These are phyloP conservation scores for Cymbidium sinense DNA, from an alignment of 106 monocot species.

Conservation along the genomic window DNA sequence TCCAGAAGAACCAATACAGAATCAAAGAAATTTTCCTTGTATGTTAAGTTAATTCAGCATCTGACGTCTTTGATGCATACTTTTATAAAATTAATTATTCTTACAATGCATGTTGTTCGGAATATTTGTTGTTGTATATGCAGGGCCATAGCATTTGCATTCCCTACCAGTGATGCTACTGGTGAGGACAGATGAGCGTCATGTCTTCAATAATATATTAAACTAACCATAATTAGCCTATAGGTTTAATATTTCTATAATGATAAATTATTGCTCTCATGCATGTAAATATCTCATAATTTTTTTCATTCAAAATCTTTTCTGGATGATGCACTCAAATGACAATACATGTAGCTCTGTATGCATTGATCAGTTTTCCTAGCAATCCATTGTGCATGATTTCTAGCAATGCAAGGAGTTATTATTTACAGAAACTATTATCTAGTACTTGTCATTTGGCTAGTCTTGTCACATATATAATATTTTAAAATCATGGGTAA, in stretches of 20 bases:
- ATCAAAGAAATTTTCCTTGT: slow-evolving; percentile 18
- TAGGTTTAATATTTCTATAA: background rate
- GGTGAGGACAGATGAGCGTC: background rate
- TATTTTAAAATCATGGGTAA: background rate
- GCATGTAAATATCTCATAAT: background rate
- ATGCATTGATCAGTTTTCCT: background rate
- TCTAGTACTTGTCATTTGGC: background rate
- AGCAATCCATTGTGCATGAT: background rate
- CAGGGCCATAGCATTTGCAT: background rate
- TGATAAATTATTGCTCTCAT: background rate
- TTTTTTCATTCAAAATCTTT: background rate
- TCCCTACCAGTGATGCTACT: background rate
- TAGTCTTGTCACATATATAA: background rate
- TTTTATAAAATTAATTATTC: background rate
- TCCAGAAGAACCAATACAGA: slow-evolving; percentile 19
- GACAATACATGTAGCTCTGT: background rate
- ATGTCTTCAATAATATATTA: background rate
- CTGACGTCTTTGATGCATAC: background rate
- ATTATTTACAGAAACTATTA: background rate
- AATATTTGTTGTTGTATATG: background rate
- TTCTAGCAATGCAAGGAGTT: background rate
- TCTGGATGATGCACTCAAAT: background rate
- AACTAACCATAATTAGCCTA: background rate
- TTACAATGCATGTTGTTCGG: background rate
- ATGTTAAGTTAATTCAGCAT: background rate